These are phyloP conservation scores for Trypanosoma scelopori DNA, from an alignment of 208 protist species.

Conservation along the genomic window DNA sequence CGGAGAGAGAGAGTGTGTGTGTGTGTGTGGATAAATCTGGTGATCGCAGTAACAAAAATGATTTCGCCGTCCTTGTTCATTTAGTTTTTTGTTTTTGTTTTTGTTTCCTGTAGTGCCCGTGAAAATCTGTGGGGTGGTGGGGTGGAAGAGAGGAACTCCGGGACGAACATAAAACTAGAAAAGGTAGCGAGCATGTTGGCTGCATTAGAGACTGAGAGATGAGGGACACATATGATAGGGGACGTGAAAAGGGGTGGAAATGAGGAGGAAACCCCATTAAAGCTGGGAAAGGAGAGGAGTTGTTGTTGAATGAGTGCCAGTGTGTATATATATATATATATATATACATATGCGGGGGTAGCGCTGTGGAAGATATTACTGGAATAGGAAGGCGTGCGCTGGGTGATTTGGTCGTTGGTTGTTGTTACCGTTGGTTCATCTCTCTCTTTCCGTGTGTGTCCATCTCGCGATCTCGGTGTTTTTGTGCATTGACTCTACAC, in stretches of 20 bases:
- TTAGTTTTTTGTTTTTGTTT: conserved; percentile 10
- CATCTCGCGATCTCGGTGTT: too few relatives aligned
- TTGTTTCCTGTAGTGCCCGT: too few relatives aligned
- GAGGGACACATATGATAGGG: background rate
- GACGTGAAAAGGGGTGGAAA: too few relatives aligned
- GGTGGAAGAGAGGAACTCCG: too few relatives aligned
- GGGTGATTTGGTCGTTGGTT: conserved; percentile 15
- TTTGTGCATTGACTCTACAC: background rate
- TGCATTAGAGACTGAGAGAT: background rate
- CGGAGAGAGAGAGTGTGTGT: background rate
- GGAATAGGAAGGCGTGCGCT: background rate
- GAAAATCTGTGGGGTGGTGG: background rate
- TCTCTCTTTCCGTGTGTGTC: background rate
- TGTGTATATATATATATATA: too few relatives aligned
- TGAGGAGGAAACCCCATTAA: too few relatives aligned
- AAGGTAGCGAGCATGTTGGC: background rate
- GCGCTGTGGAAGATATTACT: too few relatives aligned
- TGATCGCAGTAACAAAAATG: too few relatives aligned
- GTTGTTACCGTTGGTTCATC: background rate
- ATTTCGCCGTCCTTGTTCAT: background rate
- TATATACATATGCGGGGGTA: too few relatives aligned
- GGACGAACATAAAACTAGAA: conserved; percentile 10
- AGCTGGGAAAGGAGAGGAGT: too few relatives aligned
- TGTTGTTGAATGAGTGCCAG: too few relatives aligned
- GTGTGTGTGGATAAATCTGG: too few relatives aligned